Percentiles rank a stretch among this genome's conserved stretches.
phyloP scores from a whole-genome alignment of 2,329 filamentous ascomycete genomes.

The Fusarium sp. region DNA sequence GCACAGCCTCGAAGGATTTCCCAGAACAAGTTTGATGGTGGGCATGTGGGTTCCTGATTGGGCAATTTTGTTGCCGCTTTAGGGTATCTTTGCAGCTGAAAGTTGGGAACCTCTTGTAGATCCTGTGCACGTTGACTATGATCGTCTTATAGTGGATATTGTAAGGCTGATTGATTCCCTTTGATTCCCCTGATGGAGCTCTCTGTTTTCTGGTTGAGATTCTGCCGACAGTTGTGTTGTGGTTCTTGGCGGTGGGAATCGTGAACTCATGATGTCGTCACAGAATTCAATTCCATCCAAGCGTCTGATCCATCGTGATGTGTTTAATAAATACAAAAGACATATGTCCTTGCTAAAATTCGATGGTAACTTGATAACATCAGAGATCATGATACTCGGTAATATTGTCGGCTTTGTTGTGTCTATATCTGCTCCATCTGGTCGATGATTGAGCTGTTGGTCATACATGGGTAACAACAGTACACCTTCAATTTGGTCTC shows the following conservation, averaged over 20 bases:
- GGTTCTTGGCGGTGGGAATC: not conserved
- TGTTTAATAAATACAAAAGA: not conserved
- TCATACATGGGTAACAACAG: not conserved
- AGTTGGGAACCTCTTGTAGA: not conserved
- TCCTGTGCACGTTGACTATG: not conserved
- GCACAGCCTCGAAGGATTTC: constrained; percentile 14
- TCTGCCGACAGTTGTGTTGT: not conserved
- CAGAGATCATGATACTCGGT: not conserved
- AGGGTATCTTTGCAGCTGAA: not conserved
- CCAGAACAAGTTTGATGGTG: not conserved
- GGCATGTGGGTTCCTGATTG: not conserved
- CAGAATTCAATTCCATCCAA: rapidly evolving
- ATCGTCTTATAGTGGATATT: not conserved
- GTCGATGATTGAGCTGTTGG: not conserved
- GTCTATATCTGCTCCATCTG: not conserved
- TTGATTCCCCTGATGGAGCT: not conserved
- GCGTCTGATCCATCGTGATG: rapidly evolving
- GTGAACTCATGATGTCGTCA: not conserved
- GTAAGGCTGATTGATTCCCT: not conserved
- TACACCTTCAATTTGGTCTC: not conserved
- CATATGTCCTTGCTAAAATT: not conserved
- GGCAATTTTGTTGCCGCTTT: not conserved
- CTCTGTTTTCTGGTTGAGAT: not conserved
- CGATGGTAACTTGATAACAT: not conserved
- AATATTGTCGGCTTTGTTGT: not conserved